phyloP scores from a whole-genome alignment of 2,329 filamentous ascomycete genomes.

The Xylaria sp. region DNA sequence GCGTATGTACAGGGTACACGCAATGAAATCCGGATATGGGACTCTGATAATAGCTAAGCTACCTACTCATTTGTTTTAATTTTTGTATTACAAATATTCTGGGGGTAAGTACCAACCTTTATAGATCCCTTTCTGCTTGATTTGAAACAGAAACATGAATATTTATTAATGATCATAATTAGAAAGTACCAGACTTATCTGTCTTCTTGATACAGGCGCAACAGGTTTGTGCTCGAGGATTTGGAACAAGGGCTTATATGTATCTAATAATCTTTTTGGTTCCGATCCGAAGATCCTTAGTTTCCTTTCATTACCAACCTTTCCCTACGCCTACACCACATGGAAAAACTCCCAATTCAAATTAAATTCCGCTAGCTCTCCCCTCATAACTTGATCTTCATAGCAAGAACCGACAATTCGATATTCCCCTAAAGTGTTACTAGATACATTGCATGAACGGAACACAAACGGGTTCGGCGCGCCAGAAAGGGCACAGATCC shows the following conservation, averaged over 20 bases:
- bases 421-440: not conserved
- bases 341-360: not conserved
- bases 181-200: too few species aligned
- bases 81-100: too few species aligned
- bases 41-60: not conserved
- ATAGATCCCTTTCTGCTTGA: too few species aligned
- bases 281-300: too few species aligned
- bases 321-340: not conserved
- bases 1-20: not conserved
- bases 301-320: too few species aligned
- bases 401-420: not conserved
- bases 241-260: too few species aligned
- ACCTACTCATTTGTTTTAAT: not conserved
- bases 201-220: too few species aligned
- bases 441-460: not conserved
- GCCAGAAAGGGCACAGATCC: not conserved
- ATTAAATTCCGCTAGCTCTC: not conserved
- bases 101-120: too few species aligned
- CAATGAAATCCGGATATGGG: not conserved
- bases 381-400: not conserved
- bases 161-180: too few species aligned
- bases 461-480: not conserved
- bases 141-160: too few species aligned
- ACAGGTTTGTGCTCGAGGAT: too few species aligned
- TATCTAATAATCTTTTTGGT: too few species aligned